phyloP scores from a whole-genome alignment of 768 basidiomycete genomes.

The Tricholoma terreum region DNA sequence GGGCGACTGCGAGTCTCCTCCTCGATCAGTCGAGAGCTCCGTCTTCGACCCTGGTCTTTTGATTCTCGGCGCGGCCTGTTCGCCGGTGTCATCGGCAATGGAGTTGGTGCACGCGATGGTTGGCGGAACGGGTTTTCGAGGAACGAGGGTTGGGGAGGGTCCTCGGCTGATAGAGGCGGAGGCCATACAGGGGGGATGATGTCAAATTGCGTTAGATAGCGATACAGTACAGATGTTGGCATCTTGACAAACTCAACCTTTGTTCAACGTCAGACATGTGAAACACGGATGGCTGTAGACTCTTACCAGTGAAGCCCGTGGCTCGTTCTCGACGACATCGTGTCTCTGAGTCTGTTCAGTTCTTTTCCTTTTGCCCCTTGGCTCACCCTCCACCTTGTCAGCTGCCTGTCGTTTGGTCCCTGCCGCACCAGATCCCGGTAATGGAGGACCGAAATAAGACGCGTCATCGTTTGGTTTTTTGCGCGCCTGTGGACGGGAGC shows the following conservation, averaged over 20 bases:
- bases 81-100: constrained; percentile 54
- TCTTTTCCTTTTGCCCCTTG: constrained; percentile 70
- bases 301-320: constrained; percentile 42
- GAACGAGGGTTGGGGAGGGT: constrained; percentile 66
- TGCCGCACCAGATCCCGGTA: constrained; percentile 33
- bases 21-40: constrained; percentile 72
- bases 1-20: constrained; percentile 54
- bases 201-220: constrained; percentile 72
- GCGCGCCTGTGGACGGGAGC: constrained; percentile 61
- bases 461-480: constrained; percentile 68
- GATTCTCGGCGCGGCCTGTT: constrained; percentile 72
- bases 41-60: constrained; percentile 55
- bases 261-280: background rate
- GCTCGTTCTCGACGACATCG: constrained; percentile 37
- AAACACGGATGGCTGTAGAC: background rate
- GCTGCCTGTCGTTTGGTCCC: constrained; percentile 63
- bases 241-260: constrained; percentile 78
- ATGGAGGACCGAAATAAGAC: constrained; percentile 61
- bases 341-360: constrained; percentile 43
- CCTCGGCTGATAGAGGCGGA: constrained; percentile 60
- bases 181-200: constrained; percentile 70
- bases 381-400: constrained; percentile 73
- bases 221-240: constrained; percentile 61
- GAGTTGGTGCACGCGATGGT: constrained; percentile 49
- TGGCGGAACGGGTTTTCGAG: constrained; percentile 50